Evolutionary conservation across 139 green algal genomes (phyloP), one percentile per base, ranked within the genome.

Genomic region (Volvox africanus): DNA sequence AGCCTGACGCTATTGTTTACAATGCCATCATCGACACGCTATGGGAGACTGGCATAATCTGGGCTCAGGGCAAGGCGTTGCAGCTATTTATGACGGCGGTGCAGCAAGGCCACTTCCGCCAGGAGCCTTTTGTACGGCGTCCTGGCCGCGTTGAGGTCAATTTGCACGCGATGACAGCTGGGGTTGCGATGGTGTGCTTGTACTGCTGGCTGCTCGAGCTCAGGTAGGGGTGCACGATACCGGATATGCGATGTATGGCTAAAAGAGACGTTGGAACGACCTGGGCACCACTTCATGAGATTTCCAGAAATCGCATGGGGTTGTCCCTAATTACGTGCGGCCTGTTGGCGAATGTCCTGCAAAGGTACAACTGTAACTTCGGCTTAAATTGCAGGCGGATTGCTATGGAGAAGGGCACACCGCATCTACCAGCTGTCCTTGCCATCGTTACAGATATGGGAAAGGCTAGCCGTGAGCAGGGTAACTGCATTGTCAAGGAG

Each of bases 401-500:
- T 13, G 89, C 91, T 6, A 62, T 30, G 5, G 91, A 93, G 86
- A 89, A 91, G 28, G 86, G 91, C 69, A 36, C 61, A 1, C 30
- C 73, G 21, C 82, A 62, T 28, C 90, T 96, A 80, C 91, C 93
- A 6, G 36, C 44, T 2, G 35, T 86, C 33, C 37, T 97, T 78
- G 85, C 73, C 0, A 93, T 96, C 55, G 92, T 96, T 44, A 95
- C 94, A 22, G 94, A 96, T 88, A 94, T 94, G 68, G 95, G 96
- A 78, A 94, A 94, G 77, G 88, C 82, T 44, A 94, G 92, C 89
- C 94, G 93, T 79, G 97, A 98, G 93, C 96, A 98, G 92, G 97
- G 96, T 86, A 98, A 98, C 94, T 95, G 97, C 91, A 96, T 98
- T 78, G 96, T 98, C 67, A 98, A 98, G 94, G 97, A 98, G 89